phyloP scores from a whole-genome alignment of 140 eudicot species.

The Flaveria floridana region DNA sequence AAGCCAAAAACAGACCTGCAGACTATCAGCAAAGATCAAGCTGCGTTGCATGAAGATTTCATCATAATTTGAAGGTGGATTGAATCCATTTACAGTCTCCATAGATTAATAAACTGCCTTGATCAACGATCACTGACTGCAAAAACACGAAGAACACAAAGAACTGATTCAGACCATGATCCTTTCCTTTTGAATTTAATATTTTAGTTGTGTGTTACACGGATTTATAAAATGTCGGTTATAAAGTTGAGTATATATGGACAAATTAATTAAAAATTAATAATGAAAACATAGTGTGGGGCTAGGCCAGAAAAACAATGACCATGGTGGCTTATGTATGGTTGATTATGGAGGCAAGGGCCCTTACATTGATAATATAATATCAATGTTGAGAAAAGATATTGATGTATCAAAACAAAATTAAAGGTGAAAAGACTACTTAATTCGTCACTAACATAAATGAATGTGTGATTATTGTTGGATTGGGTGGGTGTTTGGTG shows the following conservation, averaged over 20 bases:
- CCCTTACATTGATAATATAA: slow-evolving; percentile 15
- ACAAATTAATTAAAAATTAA: slow-evolving; percentile 22
- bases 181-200: background rate
- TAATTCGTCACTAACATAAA: background rate
- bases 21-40: slow-evolving; percentile 65
- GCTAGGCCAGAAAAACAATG: background rate
- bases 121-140: slow-evolving; percentile 1
- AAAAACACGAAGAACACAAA: slow-evolving; percentile 24
- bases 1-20: slow-evolving; percentile 44
- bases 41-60: slow-evolving; percentile 73
- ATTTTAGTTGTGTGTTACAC: slow-evolving; percentile 5
- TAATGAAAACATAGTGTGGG: slow-evolving; percentile 32
- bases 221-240: slow-evolving; percentile 24
- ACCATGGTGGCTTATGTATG: slow-evolving; percentile 28
- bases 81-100: slow-evolving; percentile 36
- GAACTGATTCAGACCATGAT: background rate
- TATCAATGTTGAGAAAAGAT: background rate
- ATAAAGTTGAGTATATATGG: slow-evolving; percentile 25
- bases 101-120: slow-evolving; percentile 28
- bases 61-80: slow-evolving; percentile 54
- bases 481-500: slow-evolving; percentile 8
- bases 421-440: background rate
- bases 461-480: background rate
- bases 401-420: slow-evolving; percentile 9
- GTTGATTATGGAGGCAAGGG: slow-evolving; percentile 28